A percentile compares a stretch with the other conserved stretches of the same genome.
Conservation (phyloP, 306 rosid genomes). For the Dryas alaskensis region DNA sequence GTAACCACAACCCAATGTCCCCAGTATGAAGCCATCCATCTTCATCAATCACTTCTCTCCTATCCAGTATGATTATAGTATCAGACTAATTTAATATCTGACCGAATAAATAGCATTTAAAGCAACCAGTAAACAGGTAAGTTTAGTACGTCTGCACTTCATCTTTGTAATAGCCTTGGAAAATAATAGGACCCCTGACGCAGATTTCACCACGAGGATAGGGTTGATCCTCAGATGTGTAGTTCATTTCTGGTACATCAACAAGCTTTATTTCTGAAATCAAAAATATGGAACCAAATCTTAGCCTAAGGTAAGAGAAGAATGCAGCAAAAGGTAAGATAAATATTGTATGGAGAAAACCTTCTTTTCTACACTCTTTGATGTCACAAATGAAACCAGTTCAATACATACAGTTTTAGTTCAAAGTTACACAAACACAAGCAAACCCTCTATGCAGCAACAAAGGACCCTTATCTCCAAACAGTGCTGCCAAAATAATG, state of each 20-base stretch:
- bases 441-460: not conserved
- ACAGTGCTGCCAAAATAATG: not conserved
- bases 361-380: conserved; percentile 19
- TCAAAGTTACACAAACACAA: conserved; percentile 5
- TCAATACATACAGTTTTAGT: not conserved
- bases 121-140: conserved; percentile 34
- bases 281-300: conserved; percentile 24
- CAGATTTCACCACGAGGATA: conserved; percentile 99
- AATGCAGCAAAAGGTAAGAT: conserved; percentile 4
- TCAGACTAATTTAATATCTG: conserved; percentile 27
- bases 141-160: conserved; percentile 80
- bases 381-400: not conserved
- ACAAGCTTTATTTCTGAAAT: conserved; percentile 91
- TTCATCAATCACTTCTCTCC: conserved; percentile 90
- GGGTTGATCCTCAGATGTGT: conserved; percentile 81
- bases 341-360: conserved; percentile 17
- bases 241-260: conserved; percentile 97
- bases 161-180: conserved; percentile 84
- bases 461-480: not conserved
- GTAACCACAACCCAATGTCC: conserved; percentile 84
- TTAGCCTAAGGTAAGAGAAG: conserved; percentile 22
- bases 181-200: conserved; percentile 89
- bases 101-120: conserved; percentile 15
- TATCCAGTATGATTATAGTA: conserved; percentile 34
- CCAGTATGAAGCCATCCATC: conserved; percentile 98